Base-by-base conservation (phyloP, 2,329 filamentous ascomycete genomes). In the Fusarium circinatum region DNA sequence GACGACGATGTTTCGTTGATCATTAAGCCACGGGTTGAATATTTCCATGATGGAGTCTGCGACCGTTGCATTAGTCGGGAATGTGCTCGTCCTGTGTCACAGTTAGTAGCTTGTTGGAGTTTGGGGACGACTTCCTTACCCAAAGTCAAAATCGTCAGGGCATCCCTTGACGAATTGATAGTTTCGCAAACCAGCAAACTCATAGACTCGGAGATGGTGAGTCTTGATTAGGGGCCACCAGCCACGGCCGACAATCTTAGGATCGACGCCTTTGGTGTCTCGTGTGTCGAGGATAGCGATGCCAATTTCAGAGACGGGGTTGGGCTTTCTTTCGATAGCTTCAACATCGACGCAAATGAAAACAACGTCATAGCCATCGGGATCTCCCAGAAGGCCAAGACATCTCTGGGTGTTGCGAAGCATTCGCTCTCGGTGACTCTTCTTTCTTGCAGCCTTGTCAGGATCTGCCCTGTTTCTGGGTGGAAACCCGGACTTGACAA, bases 291-390 rank as follows among this genome's bases (percentile, higher is more conserved):
- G 85, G 6, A 92, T 91, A 3, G 94, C 92, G 45, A 99, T 86
- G 2, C 96, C 96, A 44, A 99, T 87, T 81, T 99, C 96, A 0
- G 95, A 97, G 66, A 98, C 88, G 18, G 89, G 85, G 39, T 86
- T 84, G 18, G 90, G 88, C 49, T 89, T 85, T 28, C 84, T 83
- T 80, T 99, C 96, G 65, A 91, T 94, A 3, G 92, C 91, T 81
- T 99, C 96, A 38, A 96, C 85, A 76, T 99, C 96, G 49, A 98
- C 86, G 70, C 89, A 90, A 66, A 98, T 85, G 75, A 98, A 92
- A 13, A 97, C 86, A 10, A 78, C 75, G 28, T 79, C 70, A 13
- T 65, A 45, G 13, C 57, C 54, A 12, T 57, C 67, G 2, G 56
- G 54, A 8, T 62, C 44, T 14, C 62, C 71, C 24, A 62, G 65